Conservation (phyloP, 495 filamentous ascomycete genomes). For the Penicillium simplicissimum region DNA sequence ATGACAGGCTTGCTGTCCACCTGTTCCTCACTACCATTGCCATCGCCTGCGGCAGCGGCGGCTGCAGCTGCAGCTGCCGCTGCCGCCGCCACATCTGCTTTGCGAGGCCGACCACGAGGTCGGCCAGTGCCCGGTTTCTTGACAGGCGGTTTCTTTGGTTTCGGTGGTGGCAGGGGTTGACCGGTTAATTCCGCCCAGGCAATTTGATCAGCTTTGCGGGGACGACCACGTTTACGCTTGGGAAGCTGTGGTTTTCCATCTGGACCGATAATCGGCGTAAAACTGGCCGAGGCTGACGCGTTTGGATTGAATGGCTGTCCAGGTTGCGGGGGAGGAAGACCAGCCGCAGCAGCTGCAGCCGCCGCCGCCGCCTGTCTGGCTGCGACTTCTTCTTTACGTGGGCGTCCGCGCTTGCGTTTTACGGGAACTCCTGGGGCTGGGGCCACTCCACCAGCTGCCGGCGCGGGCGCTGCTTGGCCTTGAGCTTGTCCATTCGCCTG, state of each 20-base stretch:
- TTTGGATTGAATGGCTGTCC: conserved; percentile 30
- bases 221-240: conserved; percentile 44
- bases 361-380: conserved; percentile 27
- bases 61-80: conserved; percentile 34
- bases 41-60: conserved; percentile 25
- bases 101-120: conserved; percentile 42
- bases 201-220: conserved; percentile 42
- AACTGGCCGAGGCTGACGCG: conserved; percentile 10
- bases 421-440: conserved; percentile 12
- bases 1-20: conserved; percentile 3
- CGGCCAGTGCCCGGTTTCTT: conserved; percentile 39
- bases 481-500: conserved; percentile 24
- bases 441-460: conserved; percentile 8
- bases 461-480: not conserved
- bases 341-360: conserved; percentile 21
- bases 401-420: conserved; percentile 33
- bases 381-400: conserved; percentile 31
- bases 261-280: conserved; percentile 23
- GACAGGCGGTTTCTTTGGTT: conserved; percentile 31
- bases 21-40: conserved; percentile 13
- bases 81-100: conserved; percentile 40
- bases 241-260: conserved; percentile 37
- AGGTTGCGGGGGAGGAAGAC: conserved; percentile 20
- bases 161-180: conserved; percentile 29
- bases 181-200: conserved; percentile 29